Evolutionary conservation across 2,329 filamentous ascomycete species (phyloP), one percentile per base, ranked within the genome.

Genomic region (Paecilomyces sp.): DNA sequence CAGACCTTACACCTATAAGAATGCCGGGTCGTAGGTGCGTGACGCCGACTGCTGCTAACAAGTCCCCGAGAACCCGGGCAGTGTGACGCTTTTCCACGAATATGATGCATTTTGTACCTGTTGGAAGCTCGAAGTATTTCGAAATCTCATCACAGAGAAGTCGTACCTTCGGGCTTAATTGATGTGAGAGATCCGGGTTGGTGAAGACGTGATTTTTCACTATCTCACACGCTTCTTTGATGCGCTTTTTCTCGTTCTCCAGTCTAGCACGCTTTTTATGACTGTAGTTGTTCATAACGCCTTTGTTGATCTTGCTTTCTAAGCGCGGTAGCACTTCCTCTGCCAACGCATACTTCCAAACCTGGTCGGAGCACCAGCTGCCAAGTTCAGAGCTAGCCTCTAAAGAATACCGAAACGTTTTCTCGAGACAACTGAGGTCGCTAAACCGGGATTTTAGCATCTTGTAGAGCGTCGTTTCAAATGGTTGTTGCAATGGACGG

Each of bases 31-130:
- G 80, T 61, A 94, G 76, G 61, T 87, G 79, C 0, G 79, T 76
- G 3, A 88, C 82, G 1, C 79, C 77, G 59, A 91, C 79, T 1
- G 74, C 71, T 0, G 78, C 73, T 62, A 96, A 88, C 0, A 96
- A 77, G 52, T 88, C 85, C 1, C 83, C 78, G 1, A 99, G 77
- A 15, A 95, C 74, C 18, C 85, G 83, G 0, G 92, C 93, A 0
- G 91, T 93, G 63, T 89, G 85, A 50, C 92, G 82, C 70, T 88
- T 83, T 62, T 91, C 82, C 0, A 96, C 91, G 72, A 99, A 97
- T 0, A 97, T 84, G 58, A 99, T 96, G 68, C 91, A 96, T 61
- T 87, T 86, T 30, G 82, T 79, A 6, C 85, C 80, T 1, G 79
- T 80, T 2, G 79, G 74, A 1, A 79, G 73, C 33, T 82, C 76